Evolutionary conservation across 352 stramenopile species (phyloP).

Genomic region (Pythium apleroticum): DNA sequence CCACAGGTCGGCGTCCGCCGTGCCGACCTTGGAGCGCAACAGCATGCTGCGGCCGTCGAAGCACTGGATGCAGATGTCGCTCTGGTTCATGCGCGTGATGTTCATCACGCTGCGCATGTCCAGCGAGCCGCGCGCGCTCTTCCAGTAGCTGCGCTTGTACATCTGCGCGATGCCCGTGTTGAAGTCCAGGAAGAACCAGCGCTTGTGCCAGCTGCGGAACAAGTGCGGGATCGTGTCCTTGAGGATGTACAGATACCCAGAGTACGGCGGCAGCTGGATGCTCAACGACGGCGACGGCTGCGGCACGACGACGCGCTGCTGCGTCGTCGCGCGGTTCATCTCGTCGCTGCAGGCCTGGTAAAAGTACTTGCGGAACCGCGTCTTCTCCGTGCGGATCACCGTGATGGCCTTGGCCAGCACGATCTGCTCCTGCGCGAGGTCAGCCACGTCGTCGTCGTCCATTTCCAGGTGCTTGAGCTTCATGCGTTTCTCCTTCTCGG

Average conservation of each 20-base stretch:
- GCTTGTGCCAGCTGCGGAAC: slow-evolving; percentile 78
- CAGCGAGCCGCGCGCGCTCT: slow-evolving; percentile 64
- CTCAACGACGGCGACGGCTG: slow-evolving; percentile 25
- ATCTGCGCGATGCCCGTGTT: slow-evolving; percentile 65
- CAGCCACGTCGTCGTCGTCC: slow-evolving; percentile 61
- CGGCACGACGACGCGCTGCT: slow-evolving; percentile 29
- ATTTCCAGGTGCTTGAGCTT: slow-evolving; percentile 57
- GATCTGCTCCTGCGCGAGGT: slow-evolving; percentile 58
- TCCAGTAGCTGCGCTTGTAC: slow-evolving; percentile 88
- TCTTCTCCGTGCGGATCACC: slow-evolving; percentile 65
- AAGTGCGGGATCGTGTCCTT: slow-evolving; percentile 78
- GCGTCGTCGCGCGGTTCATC: slow-evolving; percentile 28
- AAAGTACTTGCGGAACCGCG: slow-evolving; percentile 57
- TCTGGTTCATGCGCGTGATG: slow-evolving; percentile 69
- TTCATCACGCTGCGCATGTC: slow-evolving; percentile 60
- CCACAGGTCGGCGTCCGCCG: slow-evolving; percentile 66
- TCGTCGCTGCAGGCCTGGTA: slow-evolving; percentile 55
- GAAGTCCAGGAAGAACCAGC: slow-evolving; percentile 84
- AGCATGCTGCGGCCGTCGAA: slow-evolving; percentile 51
- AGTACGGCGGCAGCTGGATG: slow-evolving; percentile 67
- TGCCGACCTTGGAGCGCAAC: slow-evolving; percentile 50
- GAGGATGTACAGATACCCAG: slow-evolving; percentile 70
- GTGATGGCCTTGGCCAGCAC: slow-evolving; percentile 53
- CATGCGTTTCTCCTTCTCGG: slow-evolving; percentile 42
- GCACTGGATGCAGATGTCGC: slow-evolving; percentile 72